Evolutionary conservation across 2,329 filamentous ascomycete species (phyloP).

Genomic region (Iodosphaeria phyllophila): DNA sequence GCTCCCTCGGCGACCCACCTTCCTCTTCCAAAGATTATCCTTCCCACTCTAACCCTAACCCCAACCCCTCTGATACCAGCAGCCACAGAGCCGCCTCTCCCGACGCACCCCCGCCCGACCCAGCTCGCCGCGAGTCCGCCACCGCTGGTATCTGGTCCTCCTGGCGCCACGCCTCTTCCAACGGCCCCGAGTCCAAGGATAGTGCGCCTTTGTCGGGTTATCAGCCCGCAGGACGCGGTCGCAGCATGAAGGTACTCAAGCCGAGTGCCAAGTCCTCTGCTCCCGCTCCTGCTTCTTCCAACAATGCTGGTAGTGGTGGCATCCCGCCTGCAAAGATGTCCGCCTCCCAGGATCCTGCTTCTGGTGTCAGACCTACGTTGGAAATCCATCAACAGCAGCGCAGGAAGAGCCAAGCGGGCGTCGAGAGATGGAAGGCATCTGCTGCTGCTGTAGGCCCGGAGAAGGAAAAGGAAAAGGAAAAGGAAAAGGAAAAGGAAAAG

Average conservation of each 20-base stretch:
- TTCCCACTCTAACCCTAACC: no score
- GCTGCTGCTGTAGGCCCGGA: no score
- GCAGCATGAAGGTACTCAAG: conserved; percentile 82
- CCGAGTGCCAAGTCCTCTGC: conserved; percentile 48
- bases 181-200: conserved; percentile 34
- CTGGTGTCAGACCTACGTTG: conserved; percentile 22
- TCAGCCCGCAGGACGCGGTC: conserved; percentile 44
- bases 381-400: no score
- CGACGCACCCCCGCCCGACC: no score
- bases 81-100: no score
- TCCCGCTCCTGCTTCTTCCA: conserved; percentile 22
- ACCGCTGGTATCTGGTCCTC: conserved; percentile 48
- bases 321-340: no score
- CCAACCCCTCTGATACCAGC: no score
- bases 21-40: no score
- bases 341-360: conserved; percentile 31
- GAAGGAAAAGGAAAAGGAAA: no score
- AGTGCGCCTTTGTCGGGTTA: conserved; percentile 42
- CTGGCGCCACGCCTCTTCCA: conserved; percentile 40
- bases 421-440: conserved; percentile 10
- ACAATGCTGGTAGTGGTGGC: conserved; percentile 29
- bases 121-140: conserved; percentile 15
- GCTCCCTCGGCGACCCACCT: no score
- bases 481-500: no score
- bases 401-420: conserved; percentile 29